phyloP scores from a whole-genome alignment of 495 filamentous ascomycete species.

The Xylona heveae region DNA sequence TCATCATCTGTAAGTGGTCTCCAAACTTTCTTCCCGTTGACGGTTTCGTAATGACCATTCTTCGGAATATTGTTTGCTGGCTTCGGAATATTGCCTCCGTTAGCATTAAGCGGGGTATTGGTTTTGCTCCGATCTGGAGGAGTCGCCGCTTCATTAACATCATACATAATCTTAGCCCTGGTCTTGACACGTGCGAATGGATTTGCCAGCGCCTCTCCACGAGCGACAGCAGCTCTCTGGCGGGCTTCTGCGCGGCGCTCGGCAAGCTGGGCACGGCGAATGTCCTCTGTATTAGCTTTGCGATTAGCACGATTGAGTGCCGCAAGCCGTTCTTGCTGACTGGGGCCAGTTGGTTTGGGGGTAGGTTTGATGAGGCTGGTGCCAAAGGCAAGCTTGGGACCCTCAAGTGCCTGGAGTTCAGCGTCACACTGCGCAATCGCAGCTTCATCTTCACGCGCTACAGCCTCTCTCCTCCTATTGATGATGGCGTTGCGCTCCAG shows the following conservation, averaged over 20 bases:
- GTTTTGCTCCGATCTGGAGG: too few relatives aligned
- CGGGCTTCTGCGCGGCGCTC: constrained; percentile 9
- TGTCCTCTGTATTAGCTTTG: constrained; percentile 12
- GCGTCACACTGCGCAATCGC: constrained; percentile 36
- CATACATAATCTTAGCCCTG: too few relatives aligned
- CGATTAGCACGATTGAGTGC: constrained; percentile 15
- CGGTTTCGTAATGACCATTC: too few relatives aligned
- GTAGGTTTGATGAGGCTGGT: constrained; percentile 21
- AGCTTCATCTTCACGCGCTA: constrained; percentile 34
- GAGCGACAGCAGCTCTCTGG: constrained; percentile 2
- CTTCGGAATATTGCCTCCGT: too few relatives aligned
- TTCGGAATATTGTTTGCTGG: too few relatives aligned
- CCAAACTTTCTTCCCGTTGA: too few relatives aligned
- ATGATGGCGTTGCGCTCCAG: constrained; percentile 40
- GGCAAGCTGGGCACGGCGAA: constrained; percentile 17
- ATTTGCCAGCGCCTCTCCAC: constrained; percentile 2
- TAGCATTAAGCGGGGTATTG: too few relatives aligned
- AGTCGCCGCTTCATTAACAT: too few relatives aligned
- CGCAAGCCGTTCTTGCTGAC: constrained; percentile 11
- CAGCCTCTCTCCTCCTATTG: constrained; percentile 41
- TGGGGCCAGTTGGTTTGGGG: not conserved
- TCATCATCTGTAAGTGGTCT: too few relatives aligned
- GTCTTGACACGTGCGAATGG: constrained; percentile 3
- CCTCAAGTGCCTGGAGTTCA: constrained; percentile 43
- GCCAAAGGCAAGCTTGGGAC: constrained; percentile 46